Conservation (phyloP, 2,329 filamentous ascomycete species). For the Fusarium redolens region DNA sequence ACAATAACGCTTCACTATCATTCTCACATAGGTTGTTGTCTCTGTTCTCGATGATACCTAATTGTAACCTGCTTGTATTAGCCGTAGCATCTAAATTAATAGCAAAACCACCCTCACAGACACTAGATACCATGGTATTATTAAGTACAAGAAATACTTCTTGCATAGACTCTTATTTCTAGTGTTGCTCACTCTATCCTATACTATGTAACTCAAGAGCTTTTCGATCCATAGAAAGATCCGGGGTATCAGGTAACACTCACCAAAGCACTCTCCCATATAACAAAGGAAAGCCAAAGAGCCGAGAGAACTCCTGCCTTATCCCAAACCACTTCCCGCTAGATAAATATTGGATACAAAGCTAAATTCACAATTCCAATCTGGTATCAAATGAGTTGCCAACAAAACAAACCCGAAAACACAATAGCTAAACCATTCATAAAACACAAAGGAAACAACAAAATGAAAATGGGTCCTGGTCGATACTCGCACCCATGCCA, state of each 20-base stretch:
- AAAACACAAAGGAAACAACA: conserved; percentile 1
- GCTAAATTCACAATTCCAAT: conserved; percentile 31
- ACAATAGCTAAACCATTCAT: background rate
- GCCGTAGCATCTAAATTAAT: background rate
- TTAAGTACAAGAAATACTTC: background rate
- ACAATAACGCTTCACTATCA: background rate
- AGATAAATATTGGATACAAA: conserved; percentile 16
- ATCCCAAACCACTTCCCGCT: conserved; percentile 7
- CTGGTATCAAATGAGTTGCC: conserved; percentile 32
- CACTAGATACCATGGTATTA: background rate
- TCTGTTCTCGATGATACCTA: conserved; percentile 1
- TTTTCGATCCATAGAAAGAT: conserved; percentile 13
- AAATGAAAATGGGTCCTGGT: background rate
- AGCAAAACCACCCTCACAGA: background rate
- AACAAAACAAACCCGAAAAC: conserved; percentile 2
- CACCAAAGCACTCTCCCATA: conserved; percentile 3
- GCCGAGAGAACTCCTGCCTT: conserved; percentile 25
- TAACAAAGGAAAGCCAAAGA: conserved; percentile 23
- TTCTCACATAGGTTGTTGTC: conserved; percentile 1
- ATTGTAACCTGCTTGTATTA: background rate
- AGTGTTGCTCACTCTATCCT: conserved; percentile 20
- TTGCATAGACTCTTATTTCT: conserved; percentile 8
- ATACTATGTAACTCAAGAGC: conserved; percentile 6
- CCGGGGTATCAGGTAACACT: conserved; percentile 35
- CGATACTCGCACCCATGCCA: background rate